These are phyloP conservation scores for Acer campestre DNA, from an alignment of 345 rosid genomes.

Conservation along the genomic window DNA sequence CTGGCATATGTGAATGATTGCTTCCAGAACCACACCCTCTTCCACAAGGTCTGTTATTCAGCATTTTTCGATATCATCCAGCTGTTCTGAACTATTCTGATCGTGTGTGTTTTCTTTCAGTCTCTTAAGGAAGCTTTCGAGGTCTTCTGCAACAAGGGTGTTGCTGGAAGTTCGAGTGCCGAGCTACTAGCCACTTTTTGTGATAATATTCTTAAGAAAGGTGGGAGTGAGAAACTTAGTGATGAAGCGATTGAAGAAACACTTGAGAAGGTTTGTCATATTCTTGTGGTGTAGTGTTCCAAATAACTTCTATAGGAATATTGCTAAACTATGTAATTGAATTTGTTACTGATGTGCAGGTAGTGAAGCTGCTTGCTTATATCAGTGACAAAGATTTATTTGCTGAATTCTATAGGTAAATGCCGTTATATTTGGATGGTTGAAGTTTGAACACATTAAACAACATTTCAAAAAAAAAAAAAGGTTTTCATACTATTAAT, in stretches of 20 bases:
- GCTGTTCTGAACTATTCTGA: neutral
- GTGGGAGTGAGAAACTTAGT: slow-evolving; percentile 73
- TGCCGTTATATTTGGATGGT: neutral
- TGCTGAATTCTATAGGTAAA: slow-evolving; percentile 66
- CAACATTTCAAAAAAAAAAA: neutral
- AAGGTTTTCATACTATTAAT: neutral
- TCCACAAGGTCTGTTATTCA: slow-evolving; percentile 60
- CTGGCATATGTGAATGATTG: slow-evolving; percentile 58
- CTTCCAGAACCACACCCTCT: slow-evolving; percentile 63
- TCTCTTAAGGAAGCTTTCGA: slow-evolving; percentile 77
- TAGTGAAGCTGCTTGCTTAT: slow-evolving; percentile 72
- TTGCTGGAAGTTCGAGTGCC: slow-evolving; percentile 67
- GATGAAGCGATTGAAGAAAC: slow-evolving; percentile 77
- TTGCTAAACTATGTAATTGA: neutral
- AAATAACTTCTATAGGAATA: neutral
- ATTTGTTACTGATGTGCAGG: slow-evolving; percentile 35
- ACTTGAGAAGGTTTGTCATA: slow-evolving; percentile 57
- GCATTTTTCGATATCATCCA: neutral
- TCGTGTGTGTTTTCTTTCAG: slow-evolving; percentile 29
- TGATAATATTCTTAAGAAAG: slow-evolving; percentile 67
- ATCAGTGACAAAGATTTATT: slow-evolving; percentile 73
- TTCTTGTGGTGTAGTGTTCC: neutral
- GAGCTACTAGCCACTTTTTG: slow-evolving; percentile 69
- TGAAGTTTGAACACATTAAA: neutral
- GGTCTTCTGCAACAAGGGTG: slow-evolving; percentile 67